A percentile compares a stretch with the other conserved stretches of the same genome.
phyloP scores from a whole-genome alignment of 305 asterid genomes.

The Solanum aculeatissimum region DNA sequence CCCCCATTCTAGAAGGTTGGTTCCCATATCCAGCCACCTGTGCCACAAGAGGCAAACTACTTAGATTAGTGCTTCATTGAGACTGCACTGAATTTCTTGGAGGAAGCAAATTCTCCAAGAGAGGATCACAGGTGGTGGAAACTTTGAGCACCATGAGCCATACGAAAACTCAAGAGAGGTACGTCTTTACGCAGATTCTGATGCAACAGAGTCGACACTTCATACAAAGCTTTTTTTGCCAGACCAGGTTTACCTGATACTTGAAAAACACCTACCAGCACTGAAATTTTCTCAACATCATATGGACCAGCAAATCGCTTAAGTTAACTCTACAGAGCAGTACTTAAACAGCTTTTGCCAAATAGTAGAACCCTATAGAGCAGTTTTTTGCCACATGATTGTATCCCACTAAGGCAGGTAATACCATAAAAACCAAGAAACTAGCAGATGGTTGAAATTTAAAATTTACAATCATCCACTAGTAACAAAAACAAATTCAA shows the following conservation, averaged over 20 bases:
- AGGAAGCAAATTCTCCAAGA: constrained; percentile 29
- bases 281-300: constrained; percentile 9
- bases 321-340: not conserved
- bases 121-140: constrained; percentile 34
- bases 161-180: constrained; percentile 23
- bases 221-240: constrained; percentile 46
- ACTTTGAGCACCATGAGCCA: constrained; percentile 25
- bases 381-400: not conserved
- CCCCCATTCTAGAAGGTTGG: constrained; percentile 30
- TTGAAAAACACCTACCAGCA: constrained; percentile 26
- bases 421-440: not conserved
- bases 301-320: not conserved
- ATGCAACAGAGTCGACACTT: constrained; percentile 64
- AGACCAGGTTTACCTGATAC: constrained; percentile 54
- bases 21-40: constrained; percentile 30
- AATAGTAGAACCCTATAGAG: not conserved
- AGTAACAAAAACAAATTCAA: too few relatives aligned
- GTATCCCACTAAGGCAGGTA: not conserved
- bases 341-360: not conserved
- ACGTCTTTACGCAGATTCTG: constrained; percentile 59
- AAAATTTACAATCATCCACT: too few relatives aligned
- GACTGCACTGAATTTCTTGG: constrained; percentile 35
- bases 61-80: constrained; percentile 24
- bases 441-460: too few relatives aligned
- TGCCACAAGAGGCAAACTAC: constrained; percentile 27